These are phyloP conservation scores for Boletus pseudo-olivaceus DNA, from an alignment of 768 basidiomycete species.

Conservation along the genomic window DNA sequence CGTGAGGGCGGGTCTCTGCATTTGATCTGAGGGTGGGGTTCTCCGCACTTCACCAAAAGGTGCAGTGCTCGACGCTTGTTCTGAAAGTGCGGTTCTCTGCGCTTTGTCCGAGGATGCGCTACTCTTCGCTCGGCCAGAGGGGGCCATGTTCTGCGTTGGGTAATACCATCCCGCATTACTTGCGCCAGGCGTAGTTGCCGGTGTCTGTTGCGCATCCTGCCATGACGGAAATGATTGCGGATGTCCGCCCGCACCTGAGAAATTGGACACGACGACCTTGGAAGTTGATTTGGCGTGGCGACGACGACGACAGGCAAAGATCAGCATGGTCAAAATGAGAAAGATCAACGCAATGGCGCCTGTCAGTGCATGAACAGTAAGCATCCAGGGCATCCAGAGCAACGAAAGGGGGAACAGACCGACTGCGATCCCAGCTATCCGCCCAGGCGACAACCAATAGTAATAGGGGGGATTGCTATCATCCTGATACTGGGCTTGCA, in stretches of 20 bases:
- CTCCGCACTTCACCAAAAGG: neutral
- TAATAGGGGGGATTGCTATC: neutral
- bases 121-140: constrained; percentile 1
- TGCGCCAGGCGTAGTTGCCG: neutral
- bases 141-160: neutral
- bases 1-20: neutral
- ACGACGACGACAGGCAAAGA: constrained; percentile 5
- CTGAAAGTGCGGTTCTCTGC: neutral
- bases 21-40: neutral
- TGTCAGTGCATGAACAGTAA: neutral
- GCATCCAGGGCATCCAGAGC: neutral
- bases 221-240: constrained; percentile 6
- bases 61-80: neutral
- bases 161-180: constrained; percentile 5
- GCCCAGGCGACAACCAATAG: constrained; percentile 24
- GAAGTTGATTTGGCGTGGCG: neutral
- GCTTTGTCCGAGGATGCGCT: neutral
- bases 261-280: neutral
- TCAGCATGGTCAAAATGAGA: constrained; percentile 4
- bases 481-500: constrained; percentile 10
- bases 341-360: constrained; percentile 9
- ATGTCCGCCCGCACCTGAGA: neutral
- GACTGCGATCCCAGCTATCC: constrained; percentile 24
- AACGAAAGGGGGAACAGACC: constrained; percentile 15
- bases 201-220: constrained; percentile 3